Base-by-base conservation (phyloP, 768 basidiomycete species). In the Infundibulicybe gibba region DNA sequence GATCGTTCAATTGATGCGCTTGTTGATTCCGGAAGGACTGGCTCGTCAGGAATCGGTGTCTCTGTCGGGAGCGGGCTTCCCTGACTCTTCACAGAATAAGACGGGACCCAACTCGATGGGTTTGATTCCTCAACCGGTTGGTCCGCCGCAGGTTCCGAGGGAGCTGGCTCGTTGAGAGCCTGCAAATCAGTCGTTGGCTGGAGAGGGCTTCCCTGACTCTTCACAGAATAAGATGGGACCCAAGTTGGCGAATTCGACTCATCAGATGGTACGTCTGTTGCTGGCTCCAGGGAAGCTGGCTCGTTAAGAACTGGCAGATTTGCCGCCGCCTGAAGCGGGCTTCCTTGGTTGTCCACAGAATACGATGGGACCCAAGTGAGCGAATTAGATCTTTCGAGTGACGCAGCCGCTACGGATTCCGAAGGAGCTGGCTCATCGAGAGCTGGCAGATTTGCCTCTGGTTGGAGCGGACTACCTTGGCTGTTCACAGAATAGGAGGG, bases 401-500 rank as follows among this genome's bases (percentile, higher is more conserved):
- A 13, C 13, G 17, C 41, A 3, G 25, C 25, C 25, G n/a, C n/a
- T n/a, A n/a, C n/a, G n/a, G 25, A 25, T 25, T 30, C 15, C 14
- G 49, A 54, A 21, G 51, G 48, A n/a, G n/a, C 44, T 37, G 53
- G 49, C 14, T 51, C 54, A 20, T 32, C 16, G 25, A 54, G 35
- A 21, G 11, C 32, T 5, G 25, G 25, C 25, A 25, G 25, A 25
- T 54, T 49, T 0, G 43, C 32, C 32, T 13, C 38, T 47, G 50
- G 52, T 5, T 47, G 47, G 35, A 48, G 43, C 2, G 56, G 56
- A 43, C 52, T 62, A 21, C 68, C 68, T 53, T 68, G 67, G 21
- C 47, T 55, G 37, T 57, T 60, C 30, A 68, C 67, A 30, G 67
- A 67, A 49, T 68, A 67, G 8, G 65, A 67, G 15, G 67, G 56